These are phyloP conservation scores for Aspergillus baeticus DNA, from an alignment of 495 filamentous ascomycete genomes.

Conservation along the genomic window DNA sequence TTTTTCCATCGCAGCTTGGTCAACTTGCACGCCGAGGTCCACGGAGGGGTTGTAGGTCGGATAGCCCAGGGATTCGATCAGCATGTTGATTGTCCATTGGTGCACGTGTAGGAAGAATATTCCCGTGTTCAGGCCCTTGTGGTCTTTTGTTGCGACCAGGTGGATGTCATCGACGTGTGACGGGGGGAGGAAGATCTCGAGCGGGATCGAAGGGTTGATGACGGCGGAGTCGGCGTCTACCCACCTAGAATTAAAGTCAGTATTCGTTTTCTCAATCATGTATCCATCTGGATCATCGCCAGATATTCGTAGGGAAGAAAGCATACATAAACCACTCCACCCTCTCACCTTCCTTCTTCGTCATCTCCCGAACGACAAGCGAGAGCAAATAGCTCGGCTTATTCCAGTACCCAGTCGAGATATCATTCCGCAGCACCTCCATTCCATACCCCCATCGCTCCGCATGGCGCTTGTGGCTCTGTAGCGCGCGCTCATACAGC, in stretches of 20 bases:
- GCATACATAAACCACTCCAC: constrained; percentile 45
- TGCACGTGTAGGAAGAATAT: constrained; percentile 38
- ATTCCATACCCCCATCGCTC: constrained; percentile 36
- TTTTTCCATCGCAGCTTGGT: constrained; percentile 32
- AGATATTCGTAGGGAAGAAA: background rate
- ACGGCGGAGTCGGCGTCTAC: constrained; percentile 43
- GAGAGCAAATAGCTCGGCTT: constrained; percentile 42
- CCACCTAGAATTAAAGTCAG: constrained; percentile 29
- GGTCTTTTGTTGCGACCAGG: constrained; percentile 36
- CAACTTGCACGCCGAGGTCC: constrained; percentile 29
- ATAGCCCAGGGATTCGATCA: constrained; percentile 33
- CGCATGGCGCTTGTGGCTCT: constrained; percentile 38
- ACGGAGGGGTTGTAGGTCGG: constrained; percentile 28
- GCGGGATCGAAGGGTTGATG: constrained; percentile 40
- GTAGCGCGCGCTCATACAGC: constrained; percentile 40
- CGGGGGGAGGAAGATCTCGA: constrained; percentile 46
- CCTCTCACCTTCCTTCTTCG: constrained; percentile 33
- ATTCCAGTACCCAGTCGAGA: constrained; percentile 38
- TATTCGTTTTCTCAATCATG: too few species aligned
- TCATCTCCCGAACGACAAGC: constrained; percentile 41
- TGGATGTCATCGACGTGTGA: constrained; percentile 37
- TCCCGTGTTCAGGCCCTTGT: constrained; percentile 33
- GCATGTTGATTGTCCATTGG: constrained; percentile 37
- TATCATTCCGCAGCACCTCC: constrained; percentile 35
- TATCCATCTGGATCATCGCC: too few species aligned